phyloP scores from a whole-genome alignment of 2,329 filamentous ascomycete species.

The Talaromyces sp. region DNA sequence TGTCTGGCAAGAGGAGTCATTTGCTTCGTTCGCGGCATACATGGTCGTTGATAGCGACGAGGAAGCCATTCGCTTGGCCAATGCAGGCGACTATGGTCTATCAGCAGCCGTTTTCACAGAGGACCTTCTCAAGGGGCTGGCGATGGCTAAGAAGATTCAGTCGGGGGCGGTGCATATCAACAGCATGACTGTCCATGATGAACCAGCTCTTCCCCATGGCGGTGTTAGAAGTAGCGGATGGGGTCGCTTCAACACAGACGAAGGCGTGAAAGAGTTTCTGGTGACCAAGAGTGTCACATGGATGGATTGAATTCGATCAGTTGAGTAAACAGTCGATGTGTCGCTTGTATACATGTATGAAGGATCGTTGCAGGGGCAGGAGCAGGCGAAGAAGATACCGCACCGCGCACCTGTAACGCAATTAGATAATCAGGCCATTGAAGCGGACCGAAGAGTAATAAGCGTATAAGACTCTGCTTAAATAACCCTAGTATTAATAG shows the following conservation, averaged over 20 bases:
- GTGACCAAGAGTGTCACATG: slow-evolving; percentile 49
- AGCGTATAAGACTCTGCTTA: too few species aligned
- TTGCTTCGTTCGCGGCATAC: slow-evolving; percentile 64
- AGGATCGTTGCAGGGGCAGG: too few species aligned
- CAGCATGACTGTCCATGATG: slow-evolving; percentile 58
- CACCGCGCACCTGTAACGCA: too few species aligned
- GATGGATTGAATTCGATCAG: slow-evolving; percentile 1
- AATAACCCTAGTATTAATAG: not conserved
- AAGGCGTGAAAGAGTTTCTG: slow-evolving; percentile 53
- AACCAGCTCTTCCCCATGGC: slow-evolving; percentile 55
- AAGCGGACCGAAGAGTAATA: too few species aligned
- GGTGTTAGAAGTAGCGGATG: slow-evolving; percentile 56
- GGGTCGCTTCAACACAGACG: slow-evolving; percentile 48
- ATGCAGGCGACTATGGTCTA: slow-evolving; percentile 36
- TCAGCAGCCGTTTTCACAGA: slow-evolving; percentile 42
- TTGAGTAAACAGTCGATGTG: too few species aligned
- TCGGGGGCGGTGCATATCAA: slow-evolving; percentile 60
- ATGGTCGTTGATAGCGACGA: slow-evolving; percentile 43
- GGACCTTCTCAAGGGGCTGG: slow-evolving; percentile 42
- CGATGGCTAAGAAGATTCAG: slow-evolving; percentile 57
- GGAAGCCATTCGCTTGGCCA: slow-evolving; percentile 35
- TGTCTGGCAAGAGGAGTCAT: slow-evolving; percentile 48
- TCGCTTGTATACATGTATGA: too few species aligned
- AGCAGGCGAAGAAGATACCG: too few species aligned
- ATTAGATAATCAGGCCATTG: too few species aligned